A percentile compares a stretch with the other conserved stretches of the same genome.
These are phyloP conservation scores for Chalara sp. DNA, from an alignment of 2,329 filamentous ascomycete species.

Conservation along the genomic window DNA sequence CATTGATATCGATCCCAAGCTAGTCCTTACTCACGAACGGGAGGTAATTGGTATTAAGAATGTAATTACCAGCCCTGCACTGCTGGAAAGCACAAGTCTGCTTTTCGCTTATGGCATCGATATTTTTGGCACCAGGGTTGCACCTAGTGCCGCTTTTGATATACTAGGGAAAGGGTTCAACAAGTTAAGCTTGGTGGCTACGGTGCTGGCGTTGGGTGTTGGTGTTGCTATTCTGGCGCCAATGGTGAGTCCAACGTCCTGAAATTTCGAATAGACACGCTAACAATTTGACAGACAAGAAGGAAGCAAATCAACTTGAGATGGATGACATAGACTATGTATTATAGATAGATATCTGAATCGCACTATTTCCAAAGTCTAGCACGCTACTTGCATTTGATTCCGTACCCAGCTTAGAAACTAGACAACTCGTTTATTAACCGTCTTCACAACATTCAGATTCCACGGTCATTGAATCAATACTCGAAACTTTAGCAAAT, in stretches of 20 bases:
- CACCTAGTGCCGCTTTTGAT: constrained; percentile 88
- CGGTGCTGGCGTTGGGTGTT: constrained; percentile 70
- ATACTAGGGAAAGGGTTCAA: constrained; percentile 90
- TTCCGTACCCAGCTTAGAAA: too few species aligned
- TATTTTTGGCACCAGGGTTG: constrained; percentile 77
- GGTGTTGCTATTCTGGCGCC: constrained; percentile 77
- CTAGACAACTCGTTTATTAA: too few species aligned
- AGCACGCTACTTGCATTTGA: too few species aligned
- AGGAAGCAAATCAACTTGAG: constrained; percentile 62
- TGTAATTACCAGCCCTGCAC: constrained; percentile 68
- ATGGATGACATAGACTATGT: constrained; percentile 36
- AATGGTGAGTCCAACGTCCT: constrained; percentile 56
- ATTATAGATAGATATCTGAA: too few species aligned
- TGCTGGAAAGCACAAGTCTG: constrained; percentile 87
- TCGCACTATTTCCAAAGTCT: too few species aligned
- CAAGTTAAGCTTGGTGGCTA: constrained; percentile 76
- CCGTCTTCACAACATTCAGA: too few species aligned
- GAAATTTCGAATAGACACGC: constrained; percentile 8
- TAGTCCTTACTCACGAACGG: constrained; percentile 72
- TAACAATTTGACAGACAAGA: constrained; percentile 40
- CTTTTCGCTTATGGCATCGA: constrained; percentile 86
- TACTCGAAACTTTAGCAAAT: too few species aligned
- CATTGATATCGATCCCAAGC: constrained; percentile 78
- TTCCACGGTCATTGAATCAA: too few species aligned
- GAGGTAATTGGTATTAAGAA: constrained; percentile 70